phyloP scores from a whole-genome alignment of 495 filamentous ascomycete species.

The Chaetomium fimeti region DNA sequence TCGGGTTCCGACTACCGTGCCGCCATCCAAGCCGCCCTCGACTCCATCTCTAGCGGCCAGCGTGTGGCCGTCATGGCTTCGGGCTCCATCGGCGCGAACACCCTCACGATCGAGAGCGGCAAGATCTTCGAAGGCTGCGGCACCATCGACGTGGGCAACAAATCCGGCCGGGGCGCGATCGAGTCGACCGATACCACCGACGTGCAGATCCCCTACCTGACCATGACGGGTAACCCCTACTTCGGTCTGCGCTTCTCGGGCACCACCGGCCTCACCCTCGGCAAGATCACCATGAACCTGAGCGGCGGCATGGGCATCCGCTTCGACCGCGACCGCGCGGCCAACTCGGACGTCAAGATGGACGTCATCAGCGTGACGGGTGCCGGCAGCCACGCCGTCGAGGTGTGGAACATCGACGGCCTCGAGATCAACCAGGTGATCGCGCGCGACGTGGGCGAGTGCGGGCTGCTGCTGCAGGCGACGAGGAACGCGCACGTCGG shows the following conservation, averaged over 20 bases:
- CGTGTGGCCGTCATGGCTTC: constrained; percentile 61
- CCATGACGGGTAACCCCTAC: constrained; percentile 49
- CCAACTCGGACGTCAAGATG: constrained; percentile 47
- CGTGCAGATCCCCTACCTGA: constrained; percentile 47
- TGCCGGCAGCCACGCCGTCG: constrained; percentile 46
- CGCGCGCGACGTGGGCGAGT: constrained; percentile 47
- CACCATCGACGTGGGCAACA: constrained; percentile 47
- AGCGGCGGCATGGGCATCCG: constrained; percentile 48
- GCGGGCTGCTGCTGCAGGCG: constrained; percentile 44
- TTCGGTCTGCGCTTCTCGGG: constrained; percentile 49
- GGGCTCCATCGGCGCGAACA: constrained; percentile 55
- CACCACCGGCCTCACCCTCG: constrained; percentile 39
- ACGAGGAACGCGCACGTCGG: constrained; percentile 44
- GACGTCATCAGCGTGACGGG: constrained; percentile 45
- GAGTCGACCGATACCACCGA: constrained; percentile 38
- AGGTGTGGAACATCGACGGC: constrained; percentile 50
- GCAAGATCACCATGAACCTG: constrained; percentile 47
- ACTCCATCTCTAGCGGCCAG: constrained; percentile 51
- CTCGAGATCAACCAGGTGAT: constrained; percentile 43
- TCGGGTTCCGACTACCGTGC: constrained; percentile 45
- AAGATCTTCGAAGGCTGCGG: constrained; percentile 51
- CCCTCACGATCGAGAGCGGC: constrained; percentile 45
- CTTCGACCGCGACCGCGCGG: constrained; percentile 46
- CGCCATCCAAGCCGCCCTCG: constrained; percentile 48
- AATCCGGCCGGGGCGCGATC: constrained; percentile 44